These are phyloP conservation scores for Aspergillus sp. DNA, from an alignment of 2,329 filamentous ascomycete genomes.

Conservation along the genomic window DNA sequence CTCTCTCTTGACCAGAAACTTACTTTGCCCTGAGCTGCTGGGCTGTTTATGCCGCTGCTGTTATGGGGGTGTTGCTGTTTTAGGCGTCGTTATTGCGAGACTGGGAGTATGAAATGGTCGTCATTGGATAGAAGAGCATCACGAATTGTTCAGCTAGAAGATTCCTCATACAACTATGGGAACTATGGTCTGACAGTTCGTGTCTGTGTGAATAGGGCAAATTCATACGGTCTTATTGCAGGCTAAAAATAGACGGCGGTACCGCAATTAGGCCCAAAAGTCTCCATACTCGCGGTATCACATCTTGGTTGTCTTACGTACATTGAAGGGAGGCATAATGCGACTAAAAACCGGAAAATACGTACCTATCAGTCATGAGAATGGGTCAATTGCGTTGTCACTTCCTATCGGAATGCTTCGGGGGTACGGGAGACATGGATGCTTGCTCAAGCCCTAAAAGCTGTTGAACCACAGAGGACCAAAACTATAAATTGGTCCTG, in stretches of 20 bases:
- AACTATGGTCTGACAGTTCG: not conserved
- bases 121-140: not conserved
- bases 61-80: conserved; percentile 6
- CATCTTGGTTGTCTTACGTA: not conserved
- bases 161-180: not conserved
- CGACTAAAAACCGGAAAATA: not conserved
- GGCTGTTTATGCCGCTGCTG: conserved; percentile 4
- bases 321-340: no score
- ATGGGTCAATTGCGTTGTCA: not conserved
- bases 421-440: not conserved
- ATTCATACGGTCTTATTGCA: not conserved
- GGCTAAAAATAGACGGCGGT: not conserved
- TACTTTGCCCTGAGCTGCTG: conserved; percentile 14
- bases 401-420: not conserved
- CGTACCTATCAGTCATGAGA: not conserved
- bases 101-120: not conserved
- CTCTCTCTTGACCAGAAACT: conserved; percentile 14
- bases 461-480: not conserved
- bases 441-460: not conserved
- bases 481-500: not conserved
- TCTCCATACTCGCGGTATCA: not conserved
- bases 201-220: not conserved
- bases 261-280: not conserved
- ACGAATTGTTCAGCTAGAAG: not conserved
- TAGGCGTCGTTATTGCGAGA: conserved; percentile 4